A percentile compares a stretch with the other conserved stretches of the same genome.
These are phyloP conservation scores for Aspergillus sp. DNA, from an alignment of 2,329 filamentous ascomycete genomes.

Conservation along the genomic window DNA sequence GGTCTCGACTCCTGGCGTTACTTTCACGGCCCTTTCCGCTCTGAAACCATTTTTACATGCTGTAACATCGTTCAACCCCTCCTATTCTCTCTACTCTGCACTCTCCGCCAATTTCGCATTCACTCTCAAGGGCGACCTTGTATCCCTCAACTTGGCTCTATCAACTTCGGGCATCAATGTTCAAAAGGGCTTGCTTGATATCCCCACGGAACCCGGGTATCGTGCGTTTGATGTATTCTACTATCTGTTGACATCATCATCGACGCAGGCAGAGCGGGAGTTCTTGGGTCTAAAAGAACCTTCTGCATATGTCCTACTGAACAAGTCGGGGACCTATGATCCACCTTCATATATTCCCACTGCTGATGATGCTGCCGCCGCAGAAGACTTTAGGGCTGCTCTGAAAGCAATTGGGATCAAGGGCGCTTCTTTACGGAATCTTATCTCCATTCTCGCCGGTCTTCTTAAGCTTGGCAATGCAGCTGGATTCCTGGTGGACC, in stretches of 20 bases:
- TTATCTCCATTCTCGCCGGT: conserved; percentile 83
- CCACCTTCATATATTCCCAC: conserved; percentile 88
- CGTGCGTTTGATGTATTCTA: conserved; percentile 98
- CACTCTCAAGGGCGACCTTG: conserved; percentile 75
- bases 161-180: conserved; percentile 90
- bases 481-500: conserved; percentile 78
- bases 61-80: conserved; percentile 87
- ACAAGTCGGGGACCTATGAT: conserved; percentile 79
- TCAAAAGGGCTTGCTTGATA: conserved; percentile 71
- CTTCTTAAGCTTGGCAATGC: conserved; percentile 91
- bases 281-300: conserved; percentile 78
- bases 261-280: conserved; percentile 83
- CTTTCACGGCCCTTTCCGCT: conserved; percentile 77
- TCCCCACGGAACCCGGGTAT: conserved; percentile 77
- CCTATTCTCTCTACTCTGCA: conserved; percentile 74
- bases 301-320: conserved; percentile 74
- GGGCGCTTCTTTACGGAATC: conserved; percentile 73
- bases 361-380: conserved; percentile 86
- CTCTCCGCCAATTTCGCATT: conserved; percentile 80
- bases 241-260: conserved; percentile 89
- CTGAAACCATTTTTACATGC: conserved; percentile 83
- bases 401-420: conserved; percentile 94
- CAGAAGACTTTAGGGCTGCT: conserved; percentile 85
- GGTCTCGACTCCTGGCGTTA: conserved; percentile 69
- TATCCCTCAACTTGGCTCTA: conserved; percentile 71